Evolutionary conservation across 352 stramenopile genomes (phyloP).

Genomic region (Elongisporangium undulatum): DNA sequence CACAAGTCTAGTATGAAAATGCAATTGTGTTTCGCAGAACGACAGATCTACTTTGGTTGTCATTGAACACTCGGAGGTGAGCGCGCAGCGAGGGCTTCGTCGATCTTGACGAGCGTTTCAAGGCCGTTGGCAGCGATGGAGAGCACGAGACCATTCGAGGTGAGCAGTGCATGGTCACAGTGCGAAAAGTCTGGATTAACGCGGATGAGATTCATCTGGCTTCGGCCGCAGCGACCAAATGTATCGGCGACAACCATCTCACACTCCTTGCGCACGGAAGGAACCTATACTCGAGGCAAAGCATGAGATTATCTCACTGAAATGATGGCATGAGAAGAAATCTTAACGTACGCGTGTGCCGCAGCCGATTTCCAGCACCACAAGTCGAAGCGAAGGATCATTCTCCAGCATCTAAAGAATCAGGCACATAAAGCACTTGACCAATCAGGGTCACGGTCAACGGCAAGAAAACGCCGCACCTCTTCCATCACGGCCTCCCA

Average conservation of each 20-base stretch:
- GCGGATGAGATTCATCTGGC: conserved; percentile 61
- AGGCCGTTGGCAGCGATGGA: conserved; percentile 48
- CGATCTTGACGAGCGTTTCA: conserved; percentile 51
- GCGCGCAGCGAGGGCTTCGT: conserved; percentile 24
- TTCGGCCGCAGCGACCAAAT: conserved; percentile 42
- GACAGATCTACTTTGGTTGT: not conserved
- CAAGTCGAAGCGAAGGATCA: conserved; percentile 47
- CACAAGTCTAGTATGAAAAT: not conserved
- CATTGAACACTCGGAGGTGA: not conserved
- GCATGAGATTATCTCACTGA: not conserved
- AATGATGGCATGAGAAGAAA: not conserved
- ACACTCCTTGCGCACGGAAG: conserved; percentile 70
- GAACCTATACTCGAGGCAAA: conserved; percentile 34
- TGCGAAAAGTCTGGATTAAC: conserved; percentile 69
- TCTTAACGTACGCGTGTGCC: conserved; percentile 45
- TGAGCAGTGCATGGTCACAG: conserved; percentile 47
- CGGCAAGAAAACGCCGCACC: conserved; percentile 16
- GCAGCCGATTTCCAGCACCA: conserved; percentile 83
- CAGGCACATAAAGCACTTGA: not conserved
- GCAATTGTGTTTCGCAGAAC: not conserved
- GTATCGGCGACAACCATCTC: conserved; percentile 79
- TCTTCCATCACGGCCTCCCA: conserved; percentile 79
- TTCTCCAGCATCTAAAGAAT: conserved; percentile 59
- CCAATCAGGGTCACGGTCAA: not conserved
- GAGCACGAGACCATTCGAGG: conserved; percentile 35